Evolutionary conservation across 192 early-diverging fungal species (phyloP).

Genomic region (Ramicandelaber brevisporus): DNA sequence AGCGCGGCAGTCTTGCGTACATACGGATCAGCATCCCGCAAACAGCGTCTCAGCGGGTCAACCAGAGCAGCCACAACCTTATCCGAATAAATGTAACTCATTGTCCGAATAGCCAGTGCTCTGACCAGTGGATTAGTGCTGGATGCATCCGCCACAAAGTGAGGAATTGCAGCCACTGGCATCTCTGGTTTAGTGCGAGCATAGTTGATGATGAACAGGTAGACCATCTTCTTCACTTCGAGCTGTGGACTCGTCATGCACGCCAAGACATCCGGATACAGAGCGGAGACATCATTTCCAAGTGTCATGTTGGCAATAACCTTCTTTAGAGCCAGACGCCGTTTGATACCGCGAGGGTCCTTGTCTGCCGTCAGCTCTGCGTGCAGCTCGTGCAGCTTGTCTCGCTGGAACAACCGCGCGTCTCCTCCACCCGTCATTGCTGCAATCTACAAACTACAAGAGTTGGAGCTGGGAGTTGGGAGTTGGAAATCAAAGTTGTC

Average conservation of each 20-base stretch:
- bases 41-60: slow-evolving; percentile 57
- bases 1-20: slow-evolving; percentile 91
- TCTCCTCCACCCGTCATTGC: too few relatives aligned
- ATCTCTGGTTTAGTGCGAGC: slow-evolving; percentile 81
- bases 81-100: slow-evolving; percentile 90
- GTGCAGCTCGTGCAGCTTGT: slow-evolving; percentile 70
- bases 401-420: slow-evolving; percentile 56
- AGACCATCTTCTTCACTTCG: slow-evolving; percentile 78
- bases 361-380: slow-evolving; percentile 68
- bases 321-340: slow-evolving; percentile 71
- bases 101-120: slow-evolving; percentile 85
- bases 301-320: slow-evolving; percentile 99
- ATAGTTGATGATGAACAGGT: slow-evolving; percentile 93
- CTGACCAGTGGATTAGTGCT: slow-evolving; percentile 87
- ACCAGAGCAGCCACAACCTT: slow-evolving; percentile 63
- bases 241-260: slow-evolving; percentile 75
- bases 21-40: slow-evolving; percentile 81
- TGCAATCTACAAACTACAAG: neutral
- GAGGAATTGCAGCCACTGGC: slow-evolving; percentile 70
- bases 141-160: slow-evolving; percentile 73
- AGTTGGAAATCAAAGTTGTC: too few relatives aligned
- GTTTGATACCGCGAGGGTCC: slow-evolving; percentile 53
- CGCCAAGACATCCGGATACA: slow-evolving; percentile 76
- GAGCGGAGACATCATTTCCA: slow-evolving; percentile 95
- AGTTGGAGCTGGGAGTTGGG: too few relatives aligned